A percentile compares a stretch with the other conserved stretches of the same genome.
Evolutionary conservation across 495 filamentous ascomycete genomes (phyloP).

Genomic region (Xylaria cubensis): DNA sequence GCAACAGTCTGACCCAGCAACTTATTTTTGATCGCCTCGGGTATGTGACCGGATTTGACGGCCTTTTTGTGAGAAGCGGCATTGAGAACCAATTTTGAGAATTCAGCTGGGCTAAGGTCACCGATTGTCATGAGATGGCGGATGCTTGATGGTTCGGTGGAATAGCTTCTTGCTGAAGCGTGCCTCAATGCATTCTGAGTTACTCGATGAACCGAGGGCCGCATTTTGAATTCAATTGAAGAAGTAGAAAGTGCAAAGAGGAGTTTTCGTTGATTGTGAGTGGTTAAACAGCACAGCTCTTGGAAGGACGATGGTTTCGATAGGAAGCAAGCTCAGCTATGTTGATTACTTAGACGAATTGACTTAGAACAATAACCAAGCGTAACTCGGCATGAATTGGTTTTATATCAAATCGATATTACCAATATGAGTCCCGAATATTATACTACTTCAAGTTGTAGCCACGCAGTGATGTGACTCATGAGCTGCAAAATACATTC

Average conservation of each 20-base stretch:
- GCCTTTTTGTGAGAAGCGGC: slow-evolving; percentile 75
- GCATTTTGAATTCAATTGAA: slow-evolving; percentile 31
- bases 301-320: not conserved
- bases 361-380: not conserved
- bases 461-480: slow-evolving; percentile 9
- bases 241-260: not conserved
- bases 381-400: not conserved
- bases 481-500: slow-evolving; percentile 1
- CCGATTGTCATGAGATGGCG: slow-evolving; percentile 90
- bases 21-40: slow-evolving; percentile 56
- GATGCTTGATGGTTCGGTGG: slow-evolving; percentile 41
- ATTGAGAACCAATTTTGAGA: slow-evolving; percentile 81
- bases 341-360: not conserved
- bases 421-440: not conserved
- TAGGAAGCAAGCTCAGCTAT: not conserved
- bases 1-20: slow-evolving; percentile 80
- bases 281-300: not conserved
- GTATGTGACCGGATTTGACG: slow-evolving; percentile 74
- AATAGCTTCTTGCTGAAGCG: slow-evolving; percentile 40
- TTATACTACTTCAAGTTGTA: not conserved
- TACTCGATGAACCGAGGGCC: slow-evolving; percentile 30
- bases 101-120: slow-evolving; percentile 79
- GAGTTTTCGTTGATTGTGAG: not conserved
- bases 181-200: slow-evolving; percentile 24
- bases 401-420: not conserved